These are phyloP conservation scores for Schwanniomyces sp. DNA, from an alignment of 805 yeast genomes.

Conservation along the genomic window DNA sequence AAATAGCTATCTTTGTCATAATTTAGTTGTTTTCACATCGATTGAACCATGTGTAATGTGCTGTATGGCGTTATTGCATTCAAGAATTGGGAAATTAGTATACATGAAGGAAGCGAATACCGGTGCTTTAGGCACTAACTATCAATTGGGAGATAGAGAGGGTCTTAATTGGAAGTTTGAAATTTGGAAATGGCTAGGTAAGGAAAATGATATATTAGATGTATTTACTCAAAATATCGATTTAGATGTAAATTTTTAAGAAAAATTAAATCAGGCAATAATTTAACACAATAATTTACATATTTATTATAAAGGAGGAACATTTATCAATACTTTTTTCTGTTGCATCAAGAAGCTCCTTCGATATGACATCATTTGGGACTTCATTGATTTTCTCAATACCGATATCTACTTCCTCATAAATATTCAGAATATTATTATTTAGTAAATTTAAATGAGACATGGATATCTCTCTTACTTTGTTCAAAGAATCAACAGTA, in stretches of 20 bases:
- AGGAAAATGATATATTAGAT: constrained; percentile 9
- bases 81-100: constrained; percentile 70
- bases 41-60: constrained; percentile 99
- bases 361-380: constrained; percentile 18
- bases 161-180: constrained; percentile 87
- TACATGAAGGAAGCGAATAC: constrained; percentile 49
- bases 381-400: constrained; percentile 28
- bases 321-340: constrained; percentile 9
- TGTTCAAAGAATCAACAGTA: constrained; percentile 17
- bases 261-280: not conserved
- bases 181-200: constrained; percentile 69
- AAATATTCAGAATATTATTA: constrained; percentile 8
- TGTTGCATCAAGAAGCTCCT: constrained; percentile 16
- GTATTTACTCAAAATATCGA: not conserved
- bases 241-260: not conserved
- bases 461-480: constrained; percentile 24
- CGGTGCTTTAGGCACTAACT: constrained; percentile 62
- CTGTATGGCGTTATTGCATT: constrained; percentile 91
- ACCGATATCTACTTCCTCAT: constrained; percentile 12
- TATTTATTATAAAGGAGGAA: constrained; percentile 4
- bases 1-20: constrained; percentile 66
- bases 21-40: constrained; percentile 77
- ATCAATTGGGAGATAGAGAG: constrained; percentile 72
- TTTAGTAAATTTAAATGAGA: constrained; percentile 19
- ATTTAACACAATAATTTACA: not conserved